Base-by-base conservation (phyloP, 495 filamentous ascomycete genomes). In the Podospora sp. region DNA sequence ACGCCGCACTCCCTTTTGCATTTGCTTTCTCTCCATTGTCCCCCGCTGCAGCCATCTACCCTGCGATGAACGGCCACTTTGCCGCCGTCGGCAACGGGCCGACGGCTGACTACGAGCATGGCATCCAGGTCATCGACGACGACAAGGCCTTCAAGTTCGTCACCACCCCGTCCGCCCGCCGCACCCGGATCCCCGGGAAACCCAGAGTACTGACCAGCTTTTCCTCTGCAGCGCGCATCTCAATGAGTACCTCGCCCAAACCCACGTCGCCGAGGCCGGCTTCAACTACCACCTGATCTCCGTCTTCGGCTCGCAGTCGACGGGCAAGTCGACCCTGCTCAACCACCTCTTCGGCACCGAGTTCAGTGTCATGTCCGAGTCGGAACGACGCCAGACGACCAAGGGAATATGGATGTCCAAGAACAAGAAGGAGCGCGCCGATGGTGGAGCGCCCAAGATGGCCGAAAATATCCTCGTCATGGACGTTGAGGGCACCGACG, bases 401-500 rank as follows among this genome's bases (percentile, higher is more conserved):
- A 99, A 98, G 82, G 95, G 95, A 71, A 99, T 98, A 76, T 99
- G 95, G 95, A 88, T 99, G 88, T 96, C 93, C 64, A 96, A 96
- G 78, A 97, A 97, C 75, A 93, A 95, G 80, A 87, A 82, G 70
- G 79, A 83, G 69, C 67, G 66, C 59, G 76, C 73, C 18, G 72
- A 68, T 27, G 69, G 72, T 9, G 73, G 73, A 0, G 75, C 74
- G 11, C 75, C 78, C 50, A 77, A 79, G 57, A 97, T 97, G 94
- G 94, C 93, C 71, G 92, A 96, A 64, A 99, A 99, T 75, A 97
- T 99, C 73, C 80, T 99, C 68, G 94, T 99, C 69, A 99, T 99
- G 95, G 95, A 99, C 76, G 95, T 99, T 51, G 95, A 99, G 78
- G 95, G 95, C 71, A 99, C 95, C 12, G 95, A 99, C 79, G 95